Evolutionary conservation across 495 filamentous ascomycete species (phyloP).

Genomic region (Xylona heveae): DNA sequence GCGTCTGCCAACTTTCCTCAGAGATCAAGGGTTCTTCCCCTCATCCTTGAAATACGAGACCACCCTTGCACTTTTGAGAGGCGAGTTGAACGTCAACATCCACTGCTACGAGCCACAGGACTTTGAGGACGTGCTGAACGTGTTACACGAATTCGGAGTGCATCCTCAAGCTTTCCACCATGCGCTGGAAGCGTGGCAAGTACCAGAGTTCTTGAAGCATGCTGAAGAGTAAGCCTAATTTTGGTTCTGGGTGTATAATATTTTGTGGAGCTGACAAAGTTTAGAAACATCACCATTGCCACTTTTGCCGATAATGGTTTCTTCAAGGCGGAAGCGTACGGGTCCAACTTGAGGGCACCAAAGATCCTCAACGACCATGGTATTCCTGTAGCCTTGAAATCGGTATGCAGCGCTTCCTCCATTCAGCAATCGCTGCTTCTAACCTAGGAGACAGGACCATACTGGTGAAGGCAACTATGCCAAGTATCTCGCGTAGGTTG

Average conservation of each 20-base stretch:
- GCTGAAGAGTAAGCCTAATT: conserved; percentile 14
- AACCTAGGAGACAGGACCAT: conserved; percentile 13
- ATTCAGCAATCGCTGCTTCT: not conserved
- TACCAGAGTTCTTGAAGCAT: conserved; percentile 32
- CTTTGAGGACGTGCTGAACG: conserved; percentile 37
- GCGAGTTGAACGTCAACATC: conserved; percentile 37
- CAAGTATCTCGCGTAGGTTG: conserved; percentile 19
- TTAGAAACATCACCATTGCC: conserved; percentile 23
- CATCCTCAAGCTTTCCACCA: conserved; percentile 40
- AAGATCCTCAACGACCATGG: conserved; percentile 37
- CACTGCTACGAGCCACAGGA: conserved; percentile 48
- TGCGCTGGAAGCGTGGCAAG: conserved; percentile 35
- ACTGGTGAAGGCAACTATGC: conserved; percentile 16
- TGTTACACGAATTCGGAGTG: conserved; percentile 45
- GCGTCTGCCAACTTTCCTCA: conserved; percentile 9
- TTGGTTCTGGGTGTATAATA: conserved; percentile 1
- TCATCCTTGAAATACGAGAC: conserved; percentile 36
- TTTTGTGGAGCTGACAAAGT: not conserved
- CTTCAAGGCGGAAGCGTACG: conserved; percentile 41
- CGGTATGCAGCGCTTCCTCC: conserved; percentile 1
- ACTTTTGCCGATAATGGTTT: conserved; percentile 39
- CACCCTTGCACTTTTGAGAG: conserved; percentile 32
- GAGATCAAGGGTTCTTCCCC: conserved; percentile 15
- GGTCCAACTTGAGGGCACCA: conserved; percentile 34
- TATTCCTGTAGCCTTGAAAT: conserved; percentile 28